Conservation (phyloP, 1,139 yeast species). For the Suhomyces bribrorum region DNA sequence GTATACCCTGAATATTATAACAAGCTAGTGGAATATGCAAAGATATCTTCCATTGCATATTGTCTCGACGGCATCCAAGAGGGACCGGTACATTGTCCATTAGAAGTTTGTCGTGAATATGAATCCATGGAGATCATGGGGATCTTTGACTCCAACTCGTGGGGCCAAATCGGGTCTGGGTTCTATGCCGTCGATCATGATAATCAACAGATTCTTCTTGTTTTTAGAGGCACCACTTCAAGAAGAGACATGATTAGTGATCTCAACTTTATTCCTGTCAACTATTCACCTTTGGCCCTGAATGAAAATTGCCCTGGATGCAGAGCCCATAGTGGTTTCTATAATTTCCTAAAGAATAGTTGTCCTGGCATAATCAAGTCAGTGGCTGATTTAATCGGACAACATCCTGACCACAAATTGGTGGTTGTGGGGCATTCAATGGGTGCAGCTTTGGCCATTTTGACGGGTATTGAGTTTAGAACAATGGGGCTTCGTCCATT, state of each 20-base stretch:
- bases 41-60: slow-evolving; percentile 39
- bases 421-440: slow-evolving; percentile 69
- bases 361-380: slow-evolving; percentile 36
- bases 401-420: slow-evolving; percentile 49
- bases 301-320: slow-evolving; percentile 46
- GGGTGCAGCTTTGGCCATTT: slow-evolving; percentile 67
- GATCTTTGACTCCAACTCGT: slow-evolving; percentile 40
- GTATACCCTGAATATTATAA: slow-evolving; percentile 20
- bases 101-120: slow-evolving; percentile 24
- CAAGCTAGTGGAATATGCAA: slow-evolving; percentile 35
- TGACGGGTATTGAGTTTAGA: slow-evolving; percentile 61
- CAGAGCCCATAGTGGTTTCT: slow-evolving; percentile 61
- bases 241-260: slow-evolving; percentile 59
- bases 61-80: slow-evolving; percentile 35
- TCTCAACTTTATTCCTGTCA: slow-evolving; percentile 44
- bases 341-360: slow-evolving; percentile 42
- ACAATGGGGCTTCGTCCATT: slow-evolving; percentile 52
- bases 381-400: slow-evolving; percentile 29
- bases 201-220: slow-evolving; percentile 37
- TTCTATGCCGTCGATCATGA: slow-evolving; percentile 45
- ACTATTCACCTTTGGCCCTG: slow-evolving; percentile 32
- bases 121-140: slow-evolving; percentile 32
- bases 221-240: slow-evolving; percentile 61
- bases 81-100: slow-evolving; percentile 32
- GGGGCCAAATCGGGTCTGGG: slow-evolving; percentile 55